Evolutionary conservation across 768 basidiomycete genomes (phyloP).

Genomic region (Lyophyllum atratum): DNA sequence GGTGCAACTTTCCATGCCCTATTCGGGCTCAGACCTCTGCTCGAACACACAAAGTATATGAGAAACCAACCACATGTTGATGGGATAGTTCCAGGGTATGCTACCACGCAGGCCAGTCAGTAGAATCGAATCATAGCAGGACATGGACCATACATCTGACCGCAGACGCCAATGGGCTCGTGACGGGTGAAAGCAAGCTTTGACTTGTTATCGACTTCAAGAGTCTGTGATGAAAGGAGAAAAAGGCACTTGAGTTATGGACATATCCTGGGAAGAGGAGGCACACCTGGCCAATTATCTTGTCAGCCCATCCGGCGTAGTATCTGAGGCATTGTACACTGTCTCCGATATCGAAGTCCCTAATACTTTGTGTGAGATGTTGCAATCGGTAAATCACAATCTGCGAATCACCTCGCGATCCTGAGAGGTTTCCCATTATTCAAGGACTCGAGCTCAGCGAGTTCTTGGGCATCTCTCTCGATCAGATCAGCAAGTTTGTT

Average conservation of each 20-base stretch:
- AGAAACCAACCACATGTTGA: conserved; percentile 70
- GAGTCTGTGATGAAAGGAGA: conserved; percentile 43
- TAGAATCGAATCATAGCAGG: background rate
- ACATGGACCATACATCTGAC: conserved; percentile 69
- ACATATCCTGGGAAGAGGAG: background rate
- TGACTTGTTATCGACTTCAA: conserved; percentile 77
- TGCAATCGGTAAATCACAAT: background rate
- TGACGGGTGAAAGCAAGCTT: conserved; percentile 87
- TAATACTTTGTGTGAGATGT: conserved; percentile 25
- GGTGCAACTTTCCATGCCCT: conserved; percentile 94
- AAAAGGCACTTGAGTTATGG: background rate
- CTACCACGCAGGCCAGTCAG: conserved; percentile 33
- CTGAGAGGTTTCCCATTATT: conserved; percentile 93
- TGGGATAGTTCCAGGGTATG: conserved; percentile 94
- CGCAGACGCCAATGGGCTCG: conserved; percentile 94
- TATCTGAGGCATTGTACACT: conserved; percentile 80
- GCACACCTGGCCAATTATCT: conserved; percentile 81
- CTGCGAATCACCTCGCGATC: conserved; percentile 34
- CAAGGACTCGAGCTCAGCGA: conserved; percentile 82
- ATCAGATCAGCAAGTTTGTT: conserved; percentile 90
- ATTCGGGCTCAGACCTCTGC: conserved; percentile 3
- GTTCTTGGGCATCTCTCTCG: conserved; percentile 77
- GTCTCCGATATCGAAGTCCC: conserved; percentile 83
- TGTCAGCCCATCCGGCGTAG: conserved; percentile 97
- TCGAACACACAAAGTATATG: background rate